phyloP scores from a whole-genome alignment of 1,139 yeast species.

The Candida frijolesensis region DNA sequence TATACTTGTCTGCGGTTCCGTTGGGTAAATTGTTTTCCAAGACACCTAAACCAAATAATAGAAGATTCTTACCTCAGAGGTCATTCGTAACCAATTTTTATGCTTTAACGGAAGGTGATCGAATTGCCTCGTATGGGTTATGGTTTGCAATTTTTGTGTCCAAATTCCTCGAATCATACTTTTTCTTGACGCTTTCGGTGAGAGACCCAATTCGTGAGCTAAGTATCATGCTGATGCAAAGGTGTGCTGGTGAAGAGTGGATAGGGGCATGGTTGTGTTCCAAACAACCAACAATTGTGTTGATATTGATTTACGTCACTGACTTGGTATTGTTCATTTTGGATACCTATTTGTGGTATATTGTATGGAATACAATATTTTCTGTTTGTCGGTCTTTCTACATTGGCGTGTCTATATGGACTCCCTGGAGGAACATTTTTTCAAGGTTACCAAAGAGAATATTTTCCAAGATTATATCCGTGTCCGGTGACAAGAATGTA shows the following conservation, averaged over 20 bases:
- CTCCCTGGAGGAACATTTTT: conserved; percentile 60
- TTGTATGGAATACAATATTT: conserved; percentile 53
- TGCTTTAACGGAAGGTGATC: conserved; percentile 37
- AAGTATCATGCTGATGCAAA: conserved; percentile 36
- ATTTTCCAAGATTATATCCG: conserved; percentile 43
- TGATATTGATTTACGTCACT: conserved; percentile 38
- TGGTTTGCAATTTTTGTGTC: conserved; percentile 51
- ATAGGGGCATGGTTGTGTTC: conserved; percentile 42
- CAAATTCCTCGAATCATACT: conserved; percentile 53
- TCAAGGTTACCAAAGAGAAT: conserved; percentile 54
- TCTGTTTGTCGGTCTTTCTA: conserved; percentile 52
- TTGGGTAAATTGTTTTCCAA: conserved; percentile 42
- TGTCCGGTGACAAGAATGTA: conserved; percentile 27
- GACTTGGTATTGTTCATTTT: conserved; percentile 52
- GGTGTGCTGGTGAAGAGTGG: conserved; percentile 49
- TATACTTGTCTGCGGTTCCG: conserved; percentile 50
- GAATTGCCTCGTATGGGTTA: conserved; percentile 44
- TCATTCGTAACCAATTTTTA: conserved; percentile 41
- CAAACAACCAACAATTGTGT: conserved; percentile 41
- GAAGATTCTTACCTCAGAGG: conserved; percentile 36
- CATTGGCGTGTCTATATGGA: conserved; percentile 57
- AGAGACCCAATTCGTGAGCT: conserved; percentile 53
- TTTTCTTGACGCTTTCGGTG: conserved; percentile 50
- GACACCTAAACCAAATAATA: conserved; percentile 15
- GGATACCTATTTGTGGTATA: conserved; percentile 60